Evolutionary conservation across 371 early-diverging fungal genomes (phyloP).

Genomic region (Actinomucor elegans): DNA sequence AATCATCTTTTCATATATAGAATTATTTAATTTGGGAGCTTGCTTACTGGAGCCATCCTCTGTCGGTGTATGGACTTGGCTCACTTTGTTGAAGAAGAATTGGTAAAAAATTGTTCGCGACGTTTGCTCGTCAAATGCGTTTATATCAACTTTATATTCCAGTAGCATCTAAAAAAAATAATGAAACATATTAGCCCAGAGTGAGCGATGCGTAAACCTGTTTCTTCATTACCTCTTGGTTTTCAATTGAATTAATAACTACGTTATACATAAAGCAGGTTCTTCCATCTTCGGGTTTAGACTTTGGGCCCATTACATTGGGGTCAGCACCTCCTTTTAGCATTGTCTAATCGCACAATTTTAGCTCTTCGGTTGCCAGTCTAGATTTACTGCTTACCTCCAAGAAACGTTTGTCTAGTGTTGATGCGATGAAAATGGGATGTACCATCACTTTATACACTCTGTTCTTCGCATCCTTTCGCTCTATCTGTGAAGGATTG

Average conservation of each 20-base stretch:
- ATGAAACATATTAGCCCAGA: not conserved
- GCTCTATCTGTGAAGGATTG: conserved; percentile 13
- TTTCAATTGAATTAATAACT: not conserved
- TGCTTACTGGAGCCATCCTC: not conserved
- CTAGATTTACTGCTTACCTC: conserved; percentile 14
- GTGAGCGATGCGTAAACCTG: not conserved
- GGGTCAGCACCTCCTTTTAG: conserved; percentile 24
- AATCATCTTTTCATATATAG: conserved; percentile 24
- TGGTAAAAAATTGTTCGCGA: conserved; percentile 46
- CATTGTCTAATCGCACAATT: too few species aligned
- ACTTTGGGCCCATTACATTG: conserved; percentile 21
- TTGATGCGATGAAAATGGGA: conserved; percentile 27
- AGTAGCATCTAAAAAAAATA: conserved; percentile 20
- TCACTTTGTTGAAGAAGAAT: conserved; percentile 22
- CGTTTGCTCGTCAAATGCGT: conserved; percentile 25
- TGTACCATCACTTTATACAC: conserved; percentile 17
- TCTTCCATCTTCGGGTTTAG: conserved; percentile 13
- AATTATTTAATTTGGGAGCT: not conserved
- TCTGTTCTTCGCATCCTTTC: not conserved
- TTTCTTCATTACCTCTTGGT: conserved; percentile 18
- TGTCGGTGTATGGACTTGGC: not conserved
- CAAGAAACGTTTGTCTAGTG: not conserved
- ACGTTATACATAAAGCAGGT: conserved; percentile 35
- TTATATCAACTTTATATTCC: conserved; percentile 34
- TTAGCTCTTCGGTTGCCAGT: too few species aligned